Evolutionary conservation across 257 asterid genomes (phyloP).

Genomic region (Plantago elongata): DNA sequence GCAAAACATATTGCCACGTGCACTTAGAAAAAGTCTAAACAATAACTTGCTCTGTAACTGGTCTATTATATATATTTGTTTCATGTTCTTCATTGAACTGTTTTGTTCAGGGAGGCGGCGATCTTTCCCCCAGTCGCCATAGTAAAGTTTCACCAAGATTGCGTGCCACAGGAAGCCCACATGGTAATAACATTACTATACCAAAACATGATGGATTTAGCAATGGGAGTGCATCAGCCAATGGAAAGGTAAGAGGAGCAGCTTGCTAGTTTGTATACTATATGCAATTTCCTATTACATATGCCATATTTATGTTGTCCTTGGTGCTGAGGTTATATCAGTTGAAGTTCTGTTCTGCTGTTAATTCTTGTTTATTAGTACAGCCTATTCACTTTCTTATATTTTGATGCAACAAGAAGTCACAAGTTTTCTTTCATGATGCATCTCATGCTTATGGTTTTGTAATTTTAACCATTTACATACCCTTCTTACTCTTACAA

Average conservation of each 20-base stretch:
- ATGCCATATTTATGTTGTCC: background rate
- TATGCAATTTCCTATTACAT: background rate
- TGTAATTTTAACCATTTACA: constrained; percentile 14
- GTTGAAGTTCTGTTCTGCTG: background rate
- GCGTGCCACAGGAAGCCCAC: constrained; percentile 53
- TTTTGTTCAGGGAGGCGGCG: constrained; percentile 62
- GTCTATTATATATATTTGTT: background rate
- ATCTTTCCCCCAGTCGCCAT: constrained; percentile 62
- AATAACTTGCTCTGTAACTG: constrained; percentile 8
- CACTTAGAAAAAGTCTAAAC: background rate
- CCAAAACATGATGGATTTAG: constrained; percentile 52
- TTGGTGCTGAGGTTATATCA: constrained; percentile 9
- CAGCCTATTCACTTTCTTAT: constrained; percentile 10
- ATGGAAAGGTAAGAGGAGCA: constrained; percentile 51
- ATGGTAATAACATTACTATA: constrained; percentile 40
- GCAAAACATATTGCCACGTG: constrained; percentile 2
- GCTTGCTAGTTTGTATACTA: constrained; percentile 15
- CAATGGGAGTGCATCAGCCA: constrained; percentile 49
- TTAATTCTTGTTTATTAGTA: constrained; percentile 3
- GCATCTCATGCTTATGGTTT: constrained; percentile 7
- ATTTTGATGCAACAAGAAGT: constrained; percentile 7
- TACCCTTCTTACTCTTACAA: background rate
- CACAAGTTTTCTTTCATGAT: background rate
- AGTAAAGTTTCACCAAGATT: constrained; percentile 43
- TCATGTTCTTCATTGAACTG: background rate